These are phyloP conservation scores for Aeminium ludgeri DNA, from an alignment of 495 filamentous ascomycete species.

Conservation along the genomic window DNA sequence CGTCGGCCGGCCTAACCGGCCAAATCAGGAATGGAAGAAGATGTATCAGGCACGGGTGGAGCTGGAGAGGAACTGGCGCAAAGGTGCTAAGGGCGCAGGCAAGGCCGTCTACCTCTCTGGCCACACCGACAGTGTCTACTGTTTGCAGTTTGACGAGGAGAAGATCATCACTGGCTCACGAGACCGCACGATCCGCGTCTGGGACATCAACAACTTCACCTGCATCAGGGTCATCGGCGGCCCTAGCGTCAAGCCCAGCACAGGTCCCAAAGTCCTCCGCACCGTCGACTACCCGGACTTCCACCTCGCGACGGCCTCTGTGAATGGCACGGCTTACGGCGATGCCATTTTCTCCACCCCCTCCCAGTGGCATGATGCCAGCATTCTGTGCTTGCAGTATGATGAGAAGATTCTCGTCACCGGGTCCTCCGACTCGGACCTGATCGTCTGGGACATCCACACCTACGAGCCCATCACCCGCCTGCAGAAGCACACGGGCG, in stretches of 20 bases:
- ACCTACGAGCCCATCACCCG: conserved; percentile 61
- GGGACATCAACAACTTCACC: conserved; percentile 74
- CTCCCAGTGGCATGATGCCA: conserved; percentile 53
- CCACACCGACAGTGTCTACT: conserved; percentile 90
- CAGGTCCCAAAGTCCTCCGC: conserved; percentile 16
- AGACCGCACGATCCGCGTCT: conserved; percentile 85
- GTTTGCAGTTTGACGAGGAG: conserved; percentile 90
- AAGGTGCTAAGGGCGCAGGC: conserved; percentile 38
- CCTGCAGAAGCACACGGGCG: conserved; percentile 59
- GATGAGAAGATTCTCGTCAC: conserved; percentile 86
- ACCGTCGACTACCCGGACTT: conserved; percentile 16
- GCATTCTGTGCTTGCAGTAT: conserved; percentile 87
- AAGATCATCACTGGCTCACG: conserved; percentile 96
- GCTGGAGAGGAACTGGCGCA: conserved; percentile 62
- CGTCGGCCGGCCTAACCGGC: conserved; percentile 30
- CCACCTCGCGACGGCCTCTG: conserved; percentile 26
- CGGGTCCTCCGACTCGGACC: conserved; percentile 78
- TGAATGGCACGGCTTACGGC: conserved; percentile 31
- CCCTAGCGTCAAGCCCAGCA: conserved; percentile 15
- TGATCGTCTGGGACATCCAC: conserved; percentile 78
- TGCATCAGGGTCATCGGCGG: conserved; percentile 67
- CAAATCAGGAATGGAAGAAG: conserved; percentile 63
- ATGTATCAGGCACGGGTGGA: conserved; percentile 61
- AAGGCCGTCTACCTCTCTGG: conserved; percentile 78
- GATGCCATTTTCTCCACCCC: conserved; percentile 24